Evolutionary conservation across 2,329 filamentous ascomycete species (phyloP).

Genomic region (Fusarium tanahbumbuense): DNA sequence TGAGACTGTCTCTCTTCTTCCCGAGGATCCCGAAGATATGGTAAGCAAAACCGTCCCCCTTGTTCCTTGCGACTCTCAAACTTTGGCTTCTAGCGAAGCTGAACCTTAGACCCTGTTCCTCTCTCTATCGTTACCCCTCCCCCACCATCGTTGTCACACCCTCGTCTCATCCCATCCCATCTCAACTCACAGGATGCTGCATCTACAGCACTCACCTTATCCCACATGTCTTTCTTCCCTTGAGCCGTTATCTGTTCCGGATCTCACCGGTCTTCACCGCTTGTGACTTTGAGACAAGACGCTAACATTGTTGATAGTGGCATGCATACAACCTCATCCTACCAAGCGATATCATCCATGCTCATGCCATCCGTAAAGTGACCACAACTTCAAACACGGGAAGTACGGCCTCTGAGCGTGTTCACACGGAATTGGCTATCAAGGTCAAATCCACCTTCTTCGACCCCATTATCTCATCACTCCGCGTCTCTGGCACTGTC

Average conservation of each 20-base stretch:
- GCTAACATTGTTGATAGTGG: slow-evolving; percentile 56
- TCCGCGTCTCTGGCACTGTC: slow-evolving; percentile 68
- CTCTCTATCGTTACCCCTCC: slow-evolving; percentile 38
- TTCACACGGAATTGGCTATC: slow-evolving; percentile 69
- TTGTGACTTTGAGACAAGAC: slow-evolving; percentile 9
- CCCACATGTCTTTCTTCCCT: slow-evolving; percentile 9
- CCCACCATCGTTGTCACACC: slow-evolving; percentile 32
- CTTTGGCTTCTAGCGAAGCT: slow-evolving; percentile 12
- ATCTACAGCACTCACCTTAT: slow-evolving; percentile 11
- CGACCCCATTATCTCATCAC: slow-evolving; percentile 65
- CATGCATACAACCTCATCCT: slow-evolving; percentile 71
- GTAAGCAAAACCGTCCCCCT: slow-evolving; percentile 45
- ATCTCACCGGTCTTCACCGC: slow-evolving; percentile 18
- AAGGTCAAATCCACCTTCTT: slow-evolving; percentile 69
- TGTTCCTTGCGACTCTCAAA: slow-evolving; percentile 15
- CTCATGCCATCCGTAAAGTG: slow-evolving; percentile 68
- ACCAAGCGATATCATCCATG: slow-evolving; percentile 64
- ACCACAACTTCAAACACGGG: slow-evolving; percentile 60
- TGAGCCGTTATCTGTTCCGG: slow-evolving; percentile 19
- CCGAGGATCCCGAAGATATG: slow-evolving; percentile 62
- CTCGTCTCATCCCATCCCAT: slow-evolving; percentile 5
- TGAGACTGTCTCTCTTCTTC: slow-evolving; percentile 56
- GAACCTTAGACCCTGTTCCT: slow-evolving; percentile 21
- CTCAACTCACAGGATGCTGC: slow-evolving; percentile 10
- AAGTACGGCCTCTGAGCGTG: slow-evolving; percentile 63